Evolutionary conservation across 768 basidiomycete species (phyloP).

Genomic region (Leccinum fibrillosum): DNA sequence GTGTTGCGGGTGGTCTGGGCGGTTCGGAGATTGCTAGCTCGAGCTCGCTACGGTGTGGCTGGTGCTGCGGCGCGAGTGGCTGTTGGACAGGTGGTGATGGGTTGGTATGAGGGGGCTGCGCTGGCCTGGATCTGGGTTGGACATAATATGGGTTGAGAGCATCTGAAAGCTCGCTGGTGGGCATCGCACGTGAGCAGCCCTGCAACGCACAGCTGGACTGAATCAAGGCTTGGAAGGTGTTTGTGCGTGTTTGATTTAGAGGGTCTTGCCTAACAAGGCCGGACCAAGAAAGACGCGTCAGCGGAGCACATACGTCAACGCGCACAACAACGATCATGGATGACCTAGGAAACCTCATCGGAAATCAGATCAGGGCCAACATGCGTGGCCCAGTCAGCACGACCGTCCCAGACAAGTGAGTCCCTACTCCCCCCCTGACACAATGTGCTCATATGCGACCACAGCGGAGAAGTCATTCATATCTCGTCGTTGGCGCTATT

Average conservation of each 20-base stretch:
- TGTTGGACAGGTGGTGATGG: conserved; percentile 27
- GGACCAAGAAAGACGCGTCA: conserved; percentile 39
- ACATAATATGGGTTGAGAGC: conserved; percentile 70
- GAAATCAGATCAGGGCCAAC: conserved; percentile 44
- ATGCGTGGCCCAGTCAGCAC: conserved; percentile 44
- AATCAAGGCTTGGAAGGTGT: conserved; percentile 13
- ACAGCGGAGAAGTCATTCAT: conserved; percentile 90
- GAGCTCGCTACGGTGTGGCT: conserved; percentile 63
- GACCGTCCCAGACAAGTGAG: conserved; percentile 74
- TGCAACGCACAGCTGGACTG: not conserved
- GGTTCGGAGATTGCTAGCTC: conserved; percentile 56
- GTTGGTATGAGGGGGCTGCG: conserved; percentile 12
- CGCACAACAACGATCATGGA: conserved; percentile 19
- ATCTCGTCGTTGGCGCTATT: conserved; percentile 96
- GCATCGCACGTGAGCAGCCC: conserved; percentile 35
- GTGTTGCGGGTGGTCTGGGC: conserved; percentile 22
- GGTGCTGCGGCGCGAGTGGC: conserved; percentile 33
- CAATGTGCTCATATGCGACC: conserved; percentile 2
- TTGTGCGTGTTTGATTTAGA: conserved; percentile 31
- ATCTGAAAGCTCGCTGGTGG: conserved; percentile 73
- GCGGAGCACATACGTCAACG: conserved; percentile 9
- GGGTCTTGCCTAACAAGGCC: conserved; percentile 22
- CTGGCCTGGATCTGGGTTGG: conserved; percentile 37
- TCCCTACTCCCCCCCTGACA: conserved; percentile 1
- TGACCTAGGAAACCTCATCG: conserved; percentile 53